phyloP scores from a whole-genome alignment of 2,329 filamentous ascomycete genomes.

The Didymella pinodella region DNA sequence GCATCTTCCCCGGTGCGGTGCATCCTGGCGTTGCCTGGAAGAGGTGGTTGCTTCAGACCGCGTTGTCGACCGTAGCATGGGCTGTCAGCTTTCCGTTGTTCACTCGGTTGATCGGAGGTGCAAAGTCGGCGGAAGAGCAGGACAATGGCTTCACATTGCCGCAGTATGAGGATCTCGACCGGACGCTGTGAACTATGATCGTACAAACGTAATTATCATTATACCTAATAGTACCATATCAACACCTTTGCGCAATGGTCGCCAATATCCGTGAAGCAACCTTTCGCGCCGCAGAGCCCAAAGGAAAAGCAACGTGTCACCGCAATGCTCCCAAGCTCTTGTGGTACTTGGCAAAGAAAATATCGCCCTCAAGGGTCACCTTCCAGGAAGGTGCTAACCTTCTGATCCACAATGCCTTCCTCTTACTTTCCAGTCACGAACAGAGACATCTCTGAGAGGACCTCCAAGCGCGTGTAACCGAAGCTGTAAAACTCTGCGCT shows the following conservation, averaged over 20 bases:
- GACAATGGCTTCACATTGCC: conserved; percentile 29
- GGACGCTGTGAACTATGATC: neutral
- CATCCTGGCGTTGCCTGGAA: conserved; percentile 33
- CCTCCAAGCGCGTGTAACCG: conserved; percentile 18
- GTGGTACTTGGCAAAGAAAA: conserved; percentile 6
- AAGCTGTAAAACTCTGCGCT: conserved; percentile 17
- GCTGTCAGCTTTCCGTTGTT: conserved; percentile 22
- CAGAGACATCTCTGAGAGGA: neutral
- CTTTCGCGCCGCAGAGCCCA: neutral
- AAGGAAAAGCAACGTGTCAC: neutral
- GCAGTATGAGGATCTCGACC: conserved; percentile 17
- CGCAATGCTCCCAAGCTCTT: neutral
- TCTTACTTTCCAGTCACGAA: neutral
- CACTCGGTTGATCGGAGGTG: conserved; percentile 10
- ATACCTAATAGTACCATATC: neutral
- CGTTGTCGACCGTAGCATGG: conserved; percentile 19
- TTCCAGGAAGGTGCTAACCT: conserved; percentile 14
- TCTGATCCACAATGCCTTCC: conserved; percentile 5
- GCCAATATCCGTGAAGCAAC: neutral
- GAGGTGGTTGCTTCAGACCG: conserved; percentile 32
- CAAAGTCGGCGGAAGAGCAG: conserved; percentile 19
- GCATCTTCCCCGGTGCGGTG: conserved; percentile 29
- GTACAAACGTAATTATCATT: neutral
- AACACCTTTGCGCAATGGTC: too few relatives aligned
- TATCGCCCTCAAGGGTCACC: neutral